phyloP scores from a whole-genome alignment of 2,329 filamentous ascomycete species.

The Arthrobotrys iridis region DNA sequence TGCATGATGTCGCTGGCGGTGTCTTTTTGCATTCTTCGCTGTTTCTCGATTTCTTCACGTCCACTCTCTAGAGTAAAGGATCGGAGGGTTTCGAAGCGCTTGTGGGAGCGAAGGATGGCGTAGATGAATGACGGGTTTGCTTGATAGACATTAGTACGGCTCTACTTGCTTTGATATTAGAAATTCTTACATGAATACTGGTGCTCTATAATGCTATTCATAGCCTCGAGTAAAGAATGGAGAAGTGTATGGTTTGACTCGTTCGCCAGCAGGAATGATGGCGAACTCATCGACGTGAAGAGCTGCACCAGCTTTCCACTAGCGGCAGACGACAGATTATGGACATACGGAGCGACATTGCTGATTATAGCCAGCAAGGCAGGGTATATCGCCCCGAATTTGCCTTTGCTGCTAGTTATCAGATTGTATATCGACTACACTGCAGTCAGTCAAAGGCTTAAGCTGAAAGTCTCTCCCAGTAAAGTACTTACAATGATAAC shows the following conservation, averaged over 20 bases:
- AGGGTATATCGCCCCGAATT: constrained; percentile 88
- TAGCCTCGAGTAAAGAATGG: constrained; percentile 82
- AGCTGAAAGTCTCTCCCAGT: no score
- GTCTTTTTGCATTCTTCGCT: constrained; percentile 76
- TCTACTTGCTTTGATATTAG: background rate
- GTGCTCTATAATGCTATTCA: constrained; percentile 90
- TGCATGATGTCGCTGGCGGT: constrained; percentile 59
- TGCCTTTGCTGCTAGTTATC: constrained; percentile 90
- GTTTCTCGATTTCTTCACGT: constrained; percentile 86
- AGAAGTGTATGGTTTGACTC: constrained; percentile 88
- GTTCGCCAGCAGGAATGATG: constrained; percentile 89
- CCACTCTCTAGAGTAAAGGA: constrained; percentile 91
- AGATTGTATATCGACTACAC: constrained; percentile 86
- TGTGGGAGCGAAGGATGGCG: constrained; percentile 79
- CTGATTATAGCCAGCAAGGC: constrained; percentile 91
- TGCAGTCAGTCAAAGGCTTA: constrained; percentile 26
- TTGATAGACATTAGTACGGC: constrained; percentile 60
- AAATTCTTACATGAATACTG: constrained; percentile 75
- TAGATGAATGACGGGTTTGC: constrained; percentile 85
- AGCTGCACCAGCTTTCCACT: constrained; percentile 86
- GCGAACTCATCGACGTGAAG: constrained; percentile 90
- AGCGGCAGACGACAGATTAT: constrained; percentile 77
- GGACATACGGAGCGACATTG: constrained; percentile 86
- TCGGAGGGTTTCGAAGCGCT: constrained; percentile 83
- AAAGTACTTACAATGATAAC: constrained; percentile 82